These are phyloP conservation scores for Helenozyma rhizophorensis DNA, from an alignment of 805 yeast genomes.

Conservation along the genomic window DNA sequence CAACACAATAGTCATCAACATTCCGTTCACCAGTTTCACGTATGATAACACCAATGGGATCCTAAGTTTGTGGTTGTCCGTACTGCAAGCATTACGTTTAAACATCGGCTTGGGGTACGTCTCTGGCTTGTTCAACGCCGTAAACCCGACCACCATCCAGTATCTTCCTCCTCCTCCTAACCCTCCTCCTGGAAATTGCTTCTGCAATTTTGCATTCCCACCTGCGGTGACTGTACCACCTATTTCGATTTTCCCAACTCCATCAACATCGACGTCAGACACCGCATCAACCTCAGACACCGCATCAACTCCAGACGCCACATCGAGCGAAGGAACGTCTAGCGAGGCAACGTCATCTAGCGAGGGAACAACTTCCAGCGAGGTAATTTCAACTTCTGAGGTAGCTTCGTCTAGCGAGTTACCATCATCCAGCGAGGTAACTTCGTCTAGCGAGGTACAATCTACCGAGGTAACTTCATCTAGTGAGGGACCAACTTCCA, in stretches of 20 bases:
- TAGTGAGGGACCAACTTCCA: too few species aligned
- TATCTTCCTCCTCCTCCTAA: slow-evolving; percentile 1
- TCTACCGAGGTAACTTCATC: too few species aligned
- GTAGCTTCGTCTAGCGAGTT: too few species aligned
- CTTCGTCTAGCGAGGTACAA: too few species aligned
- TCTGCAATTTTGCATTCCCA: slow-evolving; percentile 1
- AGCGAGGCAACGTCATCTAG: too few species aligned
- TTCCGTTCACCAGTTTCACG: not conserved
- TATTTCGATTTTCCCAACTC: not conserved
- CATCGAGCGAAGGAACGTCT: too few species aligned
- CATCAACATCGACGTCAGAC: not conserved
- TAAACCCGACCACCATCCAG: not conserved
- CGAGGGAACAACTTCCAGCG: too few species aligned
- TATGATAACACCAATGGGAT: not conserved
- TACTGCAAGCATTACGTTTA: not conserved
- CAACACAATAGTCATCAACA: slow-evolving; percentile 1
- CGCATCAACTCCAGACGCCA: too few species aligned
- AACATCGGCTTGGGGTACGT: slow-evolving; percentile 5
- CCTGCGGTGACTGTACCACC: slow-evolving; percentile 1
- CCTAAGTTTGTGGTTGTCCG: slow-evolving; percentile 1
- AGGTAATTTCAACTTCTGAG: too few species aligned
- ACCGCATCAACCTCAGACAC: not conserved
- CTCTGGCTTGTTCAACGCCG: not conserved
- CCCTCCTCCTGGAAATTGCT: not conserved
- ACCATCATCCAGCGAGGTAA: too few species aligned